A percentile compares a stretch with the other conserved stretches of the same genome.
Conservation (phyloP, 495 filamentous ascomycete species). For the Hypoxylon subgilvum region DNA sequence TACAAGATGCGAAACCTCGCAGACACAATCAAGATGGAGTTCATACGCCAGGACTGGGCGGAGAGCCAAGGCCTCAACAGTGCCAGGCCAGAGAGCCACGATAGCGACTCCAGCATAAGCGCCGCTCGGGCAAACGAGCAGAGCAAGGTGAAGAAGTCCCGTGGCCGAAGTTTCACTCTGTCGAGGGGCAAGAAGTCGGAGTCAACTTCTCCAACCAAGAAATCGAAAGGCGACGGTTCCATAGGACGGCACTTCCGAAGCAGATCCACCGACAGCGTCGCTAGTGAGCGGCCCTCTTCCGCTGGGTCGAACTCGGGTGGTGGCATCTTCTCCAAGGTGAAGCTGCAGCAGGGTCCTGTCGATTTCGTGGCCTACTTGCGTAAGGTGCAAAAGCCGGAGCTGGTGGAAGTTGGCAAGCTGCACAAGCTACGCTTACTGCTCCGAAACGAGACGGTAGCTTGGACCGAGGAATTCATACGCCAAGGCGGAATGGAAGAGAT, state of each 20-base stretch:
- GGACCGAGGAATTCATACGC: constrained; percentile 89
- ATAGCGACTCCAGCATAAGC: constrained; percentile 40
- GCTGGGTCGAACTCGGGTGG: constrained; percentile 45
- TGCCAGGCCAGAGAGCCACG: constrained; percentile 44
- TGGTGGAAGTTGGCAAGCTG: constrained; percentile 87
- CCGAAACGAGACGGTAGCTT: constrained; percentile 91
- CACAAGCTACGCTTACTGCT: constrained; percentile 91
- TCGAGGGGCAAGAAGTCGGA: constrained; percentile 58
- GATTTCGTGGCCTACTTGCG: constrained; percentile 84
- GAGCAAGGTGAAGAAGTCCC: constrained; percentile 68
- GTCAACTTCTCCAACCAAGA: constrained; percentile 56
- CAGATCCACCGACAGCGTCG: constrained; percentile 59
- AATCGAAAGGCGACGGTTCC: constrained; percentile 58
- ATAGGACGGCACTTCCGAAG: constrained; percentile 57
- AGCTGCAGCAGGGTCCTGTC: constrained; percentile 64
- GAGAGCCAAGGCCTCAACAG: constrained; percentile 58
- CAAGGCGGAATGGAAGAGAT: constrained; percentile 93
- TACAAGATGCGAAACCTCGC: constrained; percentile 91
- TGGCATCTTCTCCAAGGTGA: constrained; percentile 57
- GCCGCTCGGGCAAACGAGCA: constrained; percentile 40
- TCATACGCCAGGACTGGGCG: constrained; percentile 84
- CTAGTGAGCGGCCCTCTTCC: constrained; percentile 54
- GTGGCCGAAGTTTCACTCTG: constrained; percentile 79
- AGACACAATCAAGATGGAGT: constrained; percentile 89
- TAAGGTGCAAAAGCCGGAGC: constrained; percentile 76